Conservation (phyloP, 768 basidiomycete species). For the Kwoniella dejecticola region DNA sequence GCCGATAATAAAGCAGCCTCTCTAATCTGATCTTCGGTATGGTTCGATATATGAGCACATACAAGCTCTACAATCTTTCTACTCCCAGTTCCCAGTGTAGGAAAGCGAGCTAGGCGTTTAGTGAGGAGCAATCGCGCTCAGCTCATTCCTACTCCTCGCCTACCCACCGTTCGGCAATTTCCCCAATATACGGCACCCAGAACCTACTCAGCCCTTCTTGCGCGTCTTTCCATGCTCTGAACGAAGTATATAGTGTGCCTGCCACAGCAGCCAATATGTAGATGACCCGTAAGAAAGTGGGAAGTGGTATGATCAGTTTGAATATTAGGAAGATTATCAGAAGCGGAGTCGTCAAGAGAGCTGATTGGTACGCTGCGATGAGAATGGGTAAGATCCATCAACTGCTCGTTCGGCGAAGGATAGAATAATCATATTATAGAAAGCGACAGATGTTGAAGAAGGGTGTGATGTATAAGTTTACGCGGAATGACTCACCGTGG, state of each 20-base stretch:
- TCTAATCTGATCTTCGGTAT: no score
- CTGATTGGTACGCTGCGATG: constrained; percentile 72
- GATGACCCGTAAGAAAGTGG: constrained; percentile 61
- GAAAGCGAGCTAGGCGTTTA: no score
- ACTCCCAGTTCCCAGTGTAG: no score
- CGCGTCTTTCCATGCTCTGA: constrained; percentile 45
- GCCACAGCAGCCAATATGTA: constrained; percentile 60
- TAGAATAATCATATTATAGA: no score
- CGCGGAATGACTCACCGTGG: constrained; percentile 62
- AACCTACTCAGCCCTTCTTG: constrained; percentile 63
- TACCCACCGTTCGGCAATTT: constrained; percentile 70
- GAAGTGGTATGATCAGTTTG: constrained; percentile 62
- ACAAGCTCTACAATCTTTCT: no score
- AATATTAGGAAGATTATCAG: constrained; percentile 63
- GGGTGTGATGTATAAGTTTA: no score
- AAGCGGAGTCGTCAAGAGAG: constrained; percentile 68
- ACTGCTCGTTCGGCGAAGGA: no score
- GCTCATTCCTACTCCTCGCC: constrained; percentile 62
- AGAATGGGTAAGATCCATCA: no score
- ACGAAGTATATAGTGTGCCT: constrained; percentile 64
- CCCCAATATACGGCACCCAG: constrained; percentile 67
- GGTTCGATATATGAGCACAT: no score
- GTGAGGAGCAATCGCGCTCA: no score
- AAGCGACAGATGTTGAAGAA: no score
- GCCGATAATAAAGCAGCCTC: no score